Percentiles rank a stretch among this genome's conserved stretches.
These are phyloP conservation scores for Colletotrichum ledebouriae DNA, from an alignment of 2,329 filamentous ascomycete species.

Conservation along the genomic window DNA sequence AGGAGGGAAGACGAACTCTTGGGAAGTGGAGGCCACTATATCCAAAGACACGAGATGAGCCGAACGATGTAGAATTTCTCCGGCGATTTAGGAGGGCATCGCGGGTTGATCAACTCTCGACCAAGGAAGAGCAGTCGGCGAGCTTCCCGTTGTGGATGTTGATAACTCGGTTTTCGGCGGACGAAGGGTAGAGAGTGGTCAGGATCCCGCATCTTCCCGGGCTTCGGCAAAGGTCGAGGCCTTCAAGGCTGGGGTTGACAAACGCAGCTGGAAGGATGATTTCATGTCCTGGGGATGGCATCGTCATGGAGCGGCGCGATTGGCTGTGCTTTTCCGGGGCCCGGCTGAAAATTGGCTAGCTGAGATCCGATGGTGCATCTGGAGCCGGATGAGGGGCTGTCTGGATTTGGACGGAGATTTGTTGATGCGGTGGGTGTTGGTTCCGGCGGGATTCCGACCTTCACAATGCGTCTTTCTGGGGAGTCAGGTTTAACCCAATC, in stretches of 20 bases:
- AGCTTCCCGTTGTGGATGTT: slow-evolving; percentile 12
- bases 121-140: slow-evolving; percentile 28
- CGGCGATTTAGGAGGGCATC: slow-evolving; percentile 29
- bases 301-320: slow-evolving; percentile 35
- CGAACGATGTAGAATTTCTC: slow-evolving; percentile 25
- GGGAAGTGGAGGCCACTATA: slow-evolving; percentile 34
- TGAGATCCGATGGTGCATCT: slow-evolving; percentile 3
- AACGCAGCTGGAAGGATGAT: slow-evolving; percentile 31
- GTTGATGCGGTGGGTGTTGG: slow-evolving; percentile 30
- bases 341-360: too few species aligned
- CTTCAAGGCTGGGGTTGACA: slow-evolving; percentile 24
- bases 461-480: slow-evolving; percentile 7
- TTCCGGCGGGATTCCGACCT: slow-evolving; percentile 14
- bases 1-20: slow-evolving; percentile 7
- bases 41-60: slow-evolving; percentile 36
- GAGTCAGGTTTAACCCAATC: neutral
- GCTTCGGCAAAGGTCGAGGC: slow-evolving; percentile 36
- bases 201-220: slow-evolving; percentile 41
- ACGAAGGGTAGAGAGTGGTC: slow-evolving; percentile 26
- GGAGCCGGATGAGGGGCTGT: neutral
- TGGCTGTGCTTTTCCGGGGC: slow-evolving; percentile 38
- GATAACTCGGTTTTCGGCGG: slow-evolving; percentile 33
- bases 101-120: slow-evolving; percentile 1
- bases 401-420: slow-evolving; percentile 24
- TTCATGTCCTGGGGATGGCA: slow-evolving; percentile 24